Evolutionary conservation across 768 basidiomycete genomes (phyloP).

Genomic region (Suillus subluteus): DNA sequence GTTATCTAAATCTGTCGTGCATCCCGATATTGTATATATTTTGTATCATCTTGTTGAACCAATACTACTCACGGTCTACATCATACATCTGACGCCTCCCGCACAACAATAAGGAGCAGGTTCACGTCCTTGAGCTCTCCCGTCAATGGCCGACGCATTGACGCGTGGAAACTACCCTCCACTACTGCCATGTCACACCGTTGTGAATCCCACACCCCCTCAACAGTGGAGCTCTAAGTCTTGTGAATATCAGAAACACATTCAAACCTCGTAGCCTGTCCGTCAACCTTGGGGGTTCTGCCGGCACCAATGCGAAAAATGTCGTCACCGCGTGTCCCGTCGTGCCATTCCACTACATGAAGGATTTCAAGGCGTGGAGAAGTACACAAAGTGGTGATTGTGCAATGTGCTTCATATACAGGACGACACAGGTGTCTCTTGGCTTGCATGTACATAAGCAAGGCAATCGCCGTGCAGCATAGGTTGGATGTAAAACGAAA

Average conservation of each 20-base stretch:
- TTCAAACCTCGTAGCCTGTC: background rate
- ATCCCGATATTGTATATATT: background rate
- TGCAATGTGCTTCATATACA: background rate
- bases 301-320: background rate
- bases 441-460: background rate
- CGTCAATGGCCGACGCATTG: background rate
- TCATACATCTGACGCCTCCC: background rate
- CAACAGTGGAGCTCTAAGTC: background rate
- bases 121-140: background rate
- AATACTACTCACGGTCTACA: background rate
- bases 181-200: background rate
- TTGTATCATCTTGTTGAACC: background rate
- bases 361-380: background rate
- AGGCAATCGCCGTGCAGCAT: background rate
- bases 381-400: background rate
- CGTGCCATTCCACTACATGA: background rate
- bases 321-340: background rate
- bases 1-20: background rate
- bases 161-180: background rate
- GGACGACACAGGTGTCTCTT: background rate
- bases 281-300: background rate
- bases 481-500: background rate
- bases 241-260: background rate
- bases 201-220: background rate
- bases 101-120: background rate